Evolutionary conservation across 1,284 basidiomycete genomes (phyloP).

Genomic region (Leucoagaricus sp.): DNA sequence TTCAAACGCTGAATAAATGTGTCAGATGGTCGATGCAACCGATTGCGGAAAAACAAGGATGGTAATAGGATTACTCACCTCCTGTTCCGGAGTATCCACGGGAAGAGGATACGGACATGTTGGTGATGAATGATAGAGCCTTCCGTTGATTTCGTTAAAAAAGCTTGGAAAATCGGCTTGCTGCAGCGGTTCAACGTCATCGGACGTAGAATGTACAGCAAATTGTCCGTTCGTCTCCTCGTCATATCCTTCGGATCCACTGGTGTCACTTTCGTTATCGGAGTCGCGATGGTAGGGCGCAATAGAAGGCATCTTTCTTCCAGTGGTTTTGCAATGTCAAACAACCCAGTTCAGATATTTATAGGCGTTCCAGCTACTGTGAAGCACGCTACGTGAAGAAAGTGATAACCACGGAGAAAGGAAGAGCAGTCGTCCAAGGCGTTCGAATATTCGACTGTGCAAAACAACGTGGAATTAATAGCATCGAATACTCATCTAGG

Average conservation of each 20-base stretch:
- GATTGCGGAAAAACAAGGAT: neutral
- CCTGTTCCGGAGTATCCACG: constrained; percentile 62
- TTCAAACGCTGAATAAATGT: constrained; percentile 47
- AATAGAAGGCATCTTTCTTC: constrained; percentile 6
- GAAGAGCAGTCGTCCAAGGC: constrained; percentile 1
- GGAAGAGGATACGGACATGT: constrained; percentile 63
- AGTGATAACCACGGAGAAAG: constrained; percentile 7
- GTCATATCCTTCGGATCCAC: neutral
- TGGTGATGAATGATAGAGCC: constrained; percentile 68
- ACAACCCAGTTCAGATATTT: neutral
- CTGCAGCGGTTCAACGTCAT: constrained; percentile 31
- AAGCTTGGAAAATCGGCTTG: constrained; percentile 54
- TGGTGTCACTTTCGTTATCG: constrained; percentile 8
- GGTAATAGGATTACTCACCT: constrained; percentile 36
- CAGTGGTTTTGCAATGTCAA: neutral
- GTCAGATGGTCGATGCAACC: neutral
- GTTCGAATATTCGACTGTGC: constrained; percentile 13
- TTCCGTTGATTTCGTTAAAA: constrained; percentile 54
- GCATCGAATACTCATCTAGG: constrained; percentile 10
- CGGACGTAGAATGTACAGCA: constrained; percentile 3
- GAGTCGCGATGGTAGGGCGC: constrained; percentile 4
- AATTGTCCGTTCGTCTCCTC: neutral
- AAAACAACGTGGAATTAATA: constrained; percentile 16
- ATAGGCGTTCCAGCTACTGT: neutral
- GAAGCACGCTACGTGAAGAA: neutral